Evolutionary conservation across 495 filamentous ascomycete genomes (phyloP).

Genomic region (Zalerion maritima): DNA sequence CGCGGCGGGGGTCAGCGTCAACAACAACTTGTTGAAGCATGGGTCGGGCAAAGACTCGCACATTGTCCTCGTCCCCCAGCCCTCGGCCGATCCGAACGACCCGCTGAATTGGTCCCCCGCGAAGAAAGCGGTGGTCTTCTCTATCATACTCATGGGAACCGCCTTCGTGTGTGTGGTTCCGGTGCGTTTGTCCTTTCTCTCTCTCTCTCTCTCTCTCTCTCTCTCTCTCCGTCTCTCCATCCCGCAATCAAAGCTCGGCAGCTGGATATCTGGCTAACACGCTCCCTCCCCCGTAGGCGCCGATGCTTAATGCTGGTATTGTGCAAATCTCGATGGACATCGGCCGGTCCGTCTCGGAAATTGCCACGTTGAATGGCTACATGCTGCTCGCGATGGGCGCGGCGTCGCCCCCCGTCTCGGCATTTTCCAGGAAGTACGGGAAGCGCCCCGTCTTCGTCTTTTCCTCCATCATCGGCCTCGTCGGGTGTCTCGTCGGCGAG

Average conservation of each 20-base stretch:
- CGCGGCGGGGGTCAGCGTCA: constrained; percentile 5
- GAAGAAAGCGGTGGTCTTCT: constrained; percentile 26
- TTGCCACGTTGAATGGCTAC: constrained; percentile 28
- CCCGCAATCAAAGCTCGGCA: too few relatives aligned
- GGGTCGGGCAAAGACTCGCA: constrained; percentile 21
- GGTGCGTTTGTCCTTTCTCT: constrained; percentile 21
- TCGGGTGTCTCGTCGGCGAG: constrained; percentile 33
- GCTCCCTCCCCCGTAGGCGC: constrained; percentile 13
- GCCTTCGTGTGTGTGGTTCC: constrained; percentile 20
- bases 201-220: constrained; percentile 22
- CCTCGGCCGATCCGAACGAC: constrained; percentile 30
- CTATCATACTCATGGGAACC: constrained; percentile 27
- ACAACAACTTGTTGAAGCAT: constrained; percentile 19
- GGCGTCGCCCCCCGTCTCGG: constrained; percentile 38
- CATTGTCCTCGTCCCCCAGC: constrained; percentile 30
- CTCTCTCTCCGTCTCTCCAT: too few relatives aligned
- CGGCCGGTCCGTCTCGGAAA: constrained; percentile 22
- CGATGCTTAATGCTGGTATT: constrained; percentile 25
- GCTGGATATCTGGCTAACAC: neutral
- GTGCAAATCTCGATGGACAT: constrained; percentile 21
- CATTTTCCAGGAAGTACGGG: constrained; percentile 40
- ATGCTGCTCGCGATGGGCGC: constrained; percentile 36
- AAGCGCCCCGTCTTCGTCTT: constrained; percentile 42
- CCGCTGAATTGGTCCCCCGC: constrained; percentile 23
- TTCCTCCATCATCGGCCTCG: constrained; percentile 35